Evolutionary conservation across 805 yeast species (phyloP), one percentile per base, ranked within the genome.

Genomic region (Candida piceae): DNA sequence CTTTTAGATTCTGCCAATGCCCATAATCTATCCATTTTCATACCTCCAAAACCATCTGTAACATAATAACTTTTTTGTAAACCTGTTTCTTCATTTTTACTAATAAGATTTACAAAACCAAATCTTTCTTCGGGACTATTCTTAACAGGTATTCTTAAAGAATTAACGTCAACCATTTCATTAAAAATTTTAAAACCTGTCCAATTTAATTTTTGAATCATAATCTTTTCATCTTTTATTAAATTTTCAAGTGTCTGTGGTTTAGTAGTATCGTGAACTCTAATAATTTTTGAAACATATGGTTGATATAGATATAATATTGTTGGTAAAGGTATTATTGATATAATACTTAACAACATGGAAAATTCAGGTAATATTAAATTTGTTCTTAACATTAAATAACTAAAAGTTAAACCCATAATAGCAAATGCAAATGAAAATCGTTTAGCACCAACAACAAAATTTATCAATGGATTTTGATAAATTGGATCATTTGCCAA

Each of bases 11-110:
- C 95, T 1, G 82, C 75, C n/a, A 84, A 73, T 0, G 89, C 87
- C 90, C 95, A 81, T 5, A 85, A 60, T 37, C 95, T 64, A 50
- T 85, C 93, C 95, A 85, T 85, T 45, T 76, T 76, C 54, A 83
- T 62, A 2, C 94, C 94, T 2, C 95, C 93, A 30, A 82, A 65
- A 45, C 84, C 81, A 50, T 85, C 94, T 12, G 70, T 73, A 2
- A 85, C 72, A 50, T 77, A 82, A 54, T 66, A 77, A 13, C 61
- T 56, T 32, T 72, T 62, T 8, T 58, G 55, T 4, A 49, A 45
- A 1, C 63, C 63, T 5, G 65, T 45, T 20, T 58, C 60, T 6
- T 57, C 52, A 31, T 67, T 70, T 11, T 48, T 47, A 29, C 69
- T 70, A 23, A 63, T 54, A 67, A 78, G 64, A 40, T 72, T 73